Percentiles rank a stretch among this genome's conserved stretches.
Evolutionary conservation across 306 rosid species (phyloP).

Genomic region (Acacia acuminata): DNA sequence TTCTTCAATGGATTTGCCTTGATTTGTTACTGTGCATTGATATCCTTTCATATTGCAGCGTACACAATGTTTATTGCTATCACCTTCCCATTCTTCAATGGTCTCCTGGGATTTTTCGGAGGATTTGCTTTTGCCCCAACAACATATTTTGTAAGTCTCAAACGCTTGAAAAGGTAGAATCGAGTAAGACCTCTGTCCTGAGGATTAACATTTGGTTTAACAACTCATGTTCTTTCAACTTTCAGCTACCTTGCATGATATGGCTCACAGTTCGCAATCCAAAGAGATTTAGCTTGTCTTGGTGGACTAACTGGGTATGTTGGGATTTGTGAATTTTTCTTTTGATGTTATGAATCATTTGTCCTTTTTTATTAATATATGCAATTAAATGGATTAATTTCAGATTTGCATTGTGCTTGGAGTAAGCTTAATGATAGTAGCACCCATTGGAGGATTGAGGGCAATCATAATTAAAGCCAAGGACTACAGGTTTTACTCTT

Average conservation of each 20-base stretch:
- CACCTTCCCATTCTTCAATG: conserved; percentile 83
- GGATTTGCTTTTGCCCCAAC: conserved; percentile 96
- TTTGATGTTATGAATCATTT: background rate
- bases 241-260: conserved; percentile 90
- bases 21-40: conserved; percentile 4
- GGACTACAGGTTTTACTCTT: conserved; percentile 60
- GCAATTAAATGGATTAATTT: background rate
- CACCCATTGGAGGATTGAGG: conserved; percentile 86
- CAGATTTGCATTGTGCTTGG: conserved; percentile 83
- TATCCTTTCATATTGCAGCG: conserved; percentile 43
- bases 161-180: background rate
- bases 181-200: background rate
- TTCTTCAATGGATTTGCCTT: background rate
- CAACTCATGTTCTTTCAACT: background rate
- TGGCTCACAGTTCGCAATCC: conserved; percentile 84
- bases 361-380: background rate
- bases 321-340: background rate
- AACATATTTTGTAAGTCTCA: conserved; percentile 80
- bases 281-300: conserved; percentile 66
- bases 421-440: conserved; percentile 51
- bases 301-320: conserved; percentile 78
- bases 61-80: conserved; percentile 74
- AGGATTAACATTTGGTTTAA: background rate
- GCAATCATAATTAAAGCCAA: conserved; percentile 57
- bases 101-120: conserved; percentile 75